Evolutionary conservation across 140 eudicot species (phyloP).

Genomic region (Cichorium intybus): DNA sequence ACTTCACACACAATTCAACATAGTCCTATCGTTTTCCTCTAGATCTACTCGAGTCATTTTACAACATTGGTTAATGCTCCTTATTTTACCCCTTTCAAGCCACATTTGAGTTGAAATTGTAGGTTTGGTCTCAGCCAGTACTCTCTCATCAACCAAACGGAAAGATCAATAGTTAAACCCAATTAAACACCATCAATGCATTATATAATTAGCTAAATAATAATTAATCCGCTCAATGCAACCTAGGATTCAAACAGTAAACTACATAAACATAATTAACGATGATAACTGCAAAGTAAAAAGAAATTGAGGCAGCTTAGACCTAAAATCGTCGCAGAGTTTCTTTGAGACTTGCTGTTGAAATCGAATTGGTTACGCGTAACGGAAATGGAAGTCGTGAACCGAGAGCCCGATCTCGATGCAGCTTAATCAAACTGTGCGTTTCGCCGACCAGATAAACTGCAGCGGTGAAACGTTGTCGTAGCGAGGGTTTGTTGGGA

Average conservation of each 20-base stretch:
- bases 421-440: slow-evolving; percentile 13
- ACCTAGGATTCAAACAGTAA: background rate
- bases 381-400: background rate
- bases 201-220: background rate
- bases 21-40: background rate
- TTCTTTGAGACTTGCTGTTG: slow-evolving; percentile 5
- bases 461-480: slow-evolving; percentile 15
- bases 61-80: background rate
- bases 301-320: slow-evolving; percentile 5
- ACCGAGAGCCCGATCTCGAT: slow-evolving; percentile 22
- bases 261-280: slow-evolving; percentile 3
- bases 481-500: background rate
- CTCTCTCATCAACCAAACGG: slow-evolving; percentile 10
- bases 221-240: slow-evolving; percentile 1
- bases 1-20: slow-evolving; percentile 1
- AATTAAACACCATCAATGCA: slow-evolving; percentile 10
- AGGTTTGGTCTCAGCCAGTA: background rate
- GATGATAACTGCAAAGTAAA: background rate
- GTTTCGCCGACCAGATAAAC: slow-evolving; percentile 13
- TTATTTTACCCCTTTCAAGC: background rate
- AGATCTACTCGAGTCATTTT: background rate
- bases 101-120: slow-evolving; percentile 16
- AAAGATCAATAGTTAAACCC: slow-evolving; percentile 1
- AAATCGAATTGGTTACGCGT: slow-evolving; percentile 6
- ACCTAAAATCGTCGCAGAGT: slow-evolving; percentile 17